Evolutionary conservation across 1,284 basidiomycete genomes (phyloP).

Genomic region (Pterulicium gracile): DNA sequence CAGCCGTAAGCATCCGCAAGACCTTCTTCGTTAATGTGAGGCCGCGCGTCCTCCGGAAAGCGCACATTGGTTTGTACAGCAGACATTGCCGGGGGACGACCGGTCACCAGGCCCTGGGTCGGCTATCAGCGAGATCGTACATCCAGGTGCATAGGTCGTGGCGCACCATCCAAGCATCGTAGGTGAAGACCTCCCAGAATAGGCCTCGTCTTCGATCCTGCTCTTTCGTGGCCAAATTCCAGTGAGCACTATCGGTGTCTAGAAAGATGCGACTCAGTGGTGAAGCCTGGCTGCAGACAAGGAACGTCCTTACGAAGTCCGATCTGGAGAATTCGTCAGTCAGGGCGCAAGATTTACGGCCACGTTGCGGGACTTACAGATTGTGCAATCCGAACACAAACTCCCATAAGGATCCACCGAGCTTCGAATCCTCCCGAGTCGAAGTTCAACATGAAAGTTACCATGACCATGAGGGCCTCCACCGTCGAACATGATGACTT

Average conservation of each 20-base stretch:
- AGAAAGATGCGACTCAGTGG: constrained; percentile 2
- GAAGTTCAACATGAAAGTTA: constrained; percentile 31
- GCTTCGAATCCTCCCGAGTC: constrained; percentile 32
- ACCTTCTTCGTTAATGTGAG: constrained; percentile 19
- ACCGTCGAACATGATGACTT: constrained; percentile 34
- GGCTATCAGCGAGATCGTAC: constrained; percentile 5
- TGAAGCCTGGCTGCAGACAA: background rate
- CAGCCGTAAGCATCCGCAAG: constrained; percentile 28
- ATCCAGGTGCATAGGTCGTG: background rate
- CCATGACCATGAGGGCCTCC: constrained; percentile 36
- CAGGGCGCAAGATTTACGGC: background rate
- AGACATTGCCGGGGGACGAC: constrained; percentile 33
- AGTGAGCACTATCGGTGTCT: constrained; percentile 44
- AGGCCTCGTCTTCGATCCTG: constrained; percentile 34
- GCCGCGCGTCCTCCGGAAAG: constrained; percentile 35
- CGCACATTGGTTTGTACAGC: constrained; percentile 36
- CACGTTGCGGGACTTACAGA: constrained; percentile 24
- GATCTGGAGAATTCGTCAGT: constrained; percentile 23
- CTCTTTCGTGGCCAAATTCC: constrained; percentile 37
- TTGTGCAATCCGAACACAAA: constrained; percentile 30
- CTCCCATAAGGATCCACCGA: constrained; percentile 35
- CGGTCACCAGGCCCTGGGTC: constrained; percentile 32
- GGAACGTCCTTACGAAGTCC: constrained; percentile 33
- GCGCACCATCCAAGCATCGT: constrained; percentile 39
- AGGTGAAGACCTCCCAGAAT: constrained; percentile 46